Percentiles rank a stretch among this genome's conserved stretches.
Conservation (phyloP, 2,329 filamentous ascomycete genomes). For the Ophiobolus disseminans region DNA sequence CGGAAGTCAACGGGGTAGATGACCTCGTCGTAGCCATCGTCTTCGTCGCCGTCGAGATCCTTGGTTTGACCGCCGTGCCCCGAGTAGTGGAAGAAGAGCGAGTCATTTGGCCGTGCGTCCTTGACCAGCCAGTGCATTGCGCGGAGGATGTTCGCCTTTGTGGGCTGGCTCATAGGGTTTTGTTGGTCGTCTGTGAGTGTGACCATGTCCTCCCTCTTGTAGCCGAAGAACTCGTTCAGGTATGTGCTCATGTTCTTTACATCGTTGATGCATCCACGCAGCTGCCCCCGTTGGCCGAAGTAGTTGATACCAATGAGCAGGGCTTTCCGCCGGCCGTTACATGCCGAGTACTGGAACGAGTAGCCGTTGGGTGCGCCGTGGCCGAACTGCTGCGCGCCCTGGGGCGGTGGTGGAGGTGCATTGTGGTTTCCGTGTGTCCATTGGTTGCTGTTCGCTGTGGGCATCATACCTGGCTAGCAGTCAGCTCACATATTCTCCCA, state of each 20-base stretch:
- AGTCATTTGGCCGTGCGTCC: slow-evolving; percentile 89
- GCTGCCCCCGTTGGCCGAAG: slow-evolving; percentile 87
- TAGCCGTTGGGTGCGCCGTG: slow-evolving; percentile 81
- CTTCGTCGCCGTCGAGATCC: slow-evolving; percentile 80
- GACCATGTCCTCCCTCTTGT: slow-evolving; percentile 96
- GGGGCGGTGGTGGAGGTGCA: slow-evolving; percentile 71
- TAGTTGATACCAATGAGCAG: slow-evolving; percentile 96
- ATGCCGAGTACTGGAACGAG: slow-evolving; percentile 89
- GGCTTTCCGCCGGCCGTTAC: slow-evolving; percentile 86
- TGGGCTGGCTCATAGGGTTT: slow-evolving; percentile 96
- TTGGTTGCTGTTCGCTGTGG: slow-evolving; percentile 52
- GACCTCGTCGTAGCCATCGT: slow-evolving; percentile 82
- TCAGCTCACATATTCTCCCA: slow-evolving; percentile 18
- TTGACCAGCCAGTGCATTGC: slow-evolving; percentile 99
- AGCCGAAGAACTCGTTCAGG: slow-evolving; percentile 86
- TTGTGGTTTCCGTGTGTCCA: slow-evolving; percentile 61
- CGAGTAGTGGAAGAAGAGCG: slow-evolving; percentile 97
- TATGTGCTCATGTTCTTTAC: slow-evolving; percentile 97
- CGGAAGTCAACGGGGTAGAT: slow-evolving; percentile 85
- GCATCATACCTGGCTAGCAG: slow-evolving; percentile 59
- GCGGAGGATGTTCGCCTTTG: slow-evolving; percentile 90
- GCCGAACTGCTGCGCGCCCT: slow-evolving; percentile 60
- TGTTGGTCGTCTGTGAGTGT: slow-evolving; percentile 95
- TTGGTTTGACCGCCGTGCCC: slow-evolving; percentile 83
- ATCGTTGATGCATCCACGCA: slow-evolving; percentile 95